Evolutionary conservation across 768 basidiomycete genomes (phyloP).

Genomic region (Lactarius sp.): DNA sequence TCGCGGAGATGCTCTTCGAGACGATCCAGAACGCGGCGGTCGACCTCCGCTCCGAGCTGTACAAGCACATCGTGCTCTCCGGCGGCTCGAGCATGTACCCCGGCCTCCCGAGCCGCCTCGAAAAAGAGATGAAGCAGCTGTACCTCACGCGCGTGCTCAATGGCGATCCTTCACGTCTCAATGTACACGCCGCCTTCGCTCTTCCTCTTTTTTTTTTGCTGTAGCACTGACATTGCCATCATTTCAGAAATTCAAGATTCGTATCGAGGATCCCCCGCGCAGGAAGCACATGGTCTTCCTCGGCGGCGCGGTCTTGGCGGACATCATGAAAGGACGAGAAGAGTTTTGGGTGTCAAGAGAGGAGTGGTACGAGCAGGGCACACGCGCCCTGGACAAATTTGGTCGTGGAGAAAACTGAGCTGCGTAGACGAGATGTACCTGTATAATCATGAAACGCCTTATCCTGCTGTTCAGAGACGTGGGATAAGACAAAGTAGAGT

Average conservation of each 20-base stretch:
- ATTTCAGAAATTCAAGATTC: no score
- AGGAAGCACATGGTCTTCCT: no score
- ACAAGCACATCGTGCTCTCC: conserved; percentile 96
- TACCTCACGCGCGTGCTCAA: conserved; percentile 86
- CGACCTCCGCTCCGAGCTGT: conserved; percentile 85
- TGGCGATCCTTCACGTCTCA: conserved; percentile 55
- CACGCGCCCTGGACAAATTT: conserved; percentile 77
- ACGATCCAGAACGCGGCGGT: conserved; percentile 91
- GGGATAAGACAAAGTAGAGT: background rate
- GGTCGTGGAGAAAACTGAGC: conserved; percentile 51
- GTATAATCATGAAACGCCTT: conserved; percentile 16
- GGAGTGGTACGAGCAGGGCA: no score
- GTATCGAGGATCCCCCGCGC: no score
- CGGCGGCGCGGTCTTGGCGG: no score
- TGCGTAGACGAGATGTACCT: background rate
- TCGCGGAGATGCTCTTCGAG: conserved; percentile 98
- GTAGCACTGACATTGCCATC: no score
- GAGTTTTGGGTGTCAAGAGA: no score
- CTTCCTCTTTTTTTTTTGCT: no score
- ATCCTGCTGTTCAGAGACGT: background rate
- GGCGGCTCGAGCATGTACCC: conserved; percentile 99
- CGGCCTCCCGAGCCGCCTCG: conserved; percentile 90
- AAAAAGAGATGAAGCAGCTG: conserved; percentile 99
- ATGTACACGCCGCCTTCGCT: conserved; percentile 32
- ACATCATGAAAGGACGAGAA: no score